These are phyloP conservation scores for Oryza meridionalis DNA, from an alignment of 176 grass and related monocot species.

Conservation along the genomic window DNA sequence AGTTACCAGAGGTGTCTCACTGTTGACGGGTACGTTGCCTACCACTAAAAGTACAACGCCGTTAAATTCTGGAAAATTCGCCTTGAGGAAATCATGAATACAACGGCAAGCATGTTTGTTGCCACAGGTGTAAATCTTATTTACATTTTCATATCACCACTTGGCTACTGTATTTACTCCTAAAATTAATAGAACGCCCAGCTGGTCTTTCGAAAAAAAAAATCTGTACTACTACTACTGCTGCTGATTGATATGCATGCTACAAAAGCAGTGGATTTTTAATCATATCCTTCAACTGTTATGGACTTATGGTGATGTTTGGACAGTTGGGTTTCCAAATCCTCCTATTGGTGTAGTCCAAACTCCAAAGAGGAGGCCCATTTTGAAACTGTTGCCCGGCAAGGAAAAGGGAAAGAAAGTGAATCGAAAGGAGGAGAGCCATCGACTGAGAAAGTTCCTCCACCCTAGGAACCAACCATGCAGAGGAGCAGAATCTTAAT, in stretches of 20 bases:
- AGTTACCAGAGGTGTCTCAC: too few relatives aligned
- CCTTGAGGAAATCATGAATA: too few relatives aligned
- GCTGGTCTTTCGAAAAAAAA: too few relatives aligned
- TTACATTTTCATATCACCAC: too few relatives aligned
- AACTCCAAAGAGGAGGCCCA: background rate
- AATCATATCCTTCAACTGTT: background rate
- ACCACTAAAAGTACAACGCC: too few relatives aligned
- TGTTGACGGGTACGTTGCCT: too few relatives aligned
- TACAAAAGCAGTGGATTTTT: background rate
- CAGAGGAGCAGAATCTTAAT: conserved; percentile 4
- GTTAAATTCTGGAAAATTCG: too few relatives aligned
- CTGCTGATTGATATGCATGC: background rate
- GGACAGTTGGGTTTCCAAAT: background rate
- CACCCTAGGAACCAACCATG: conserved; percentile 44
- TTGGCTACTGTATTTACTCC: too few relatives aligned
- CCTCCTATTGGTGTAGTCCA: background rate
- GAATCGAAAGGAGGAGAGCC: background rate
- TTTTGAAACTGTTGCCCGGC: background rate
- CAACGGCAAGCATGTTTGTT: too few relatives aligned
- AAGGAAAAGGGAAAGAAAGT: background rate
- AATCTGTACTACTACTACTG: too few relatives aligned
- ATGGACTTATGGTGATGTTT: background rate
- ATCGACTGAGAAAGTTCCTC: conserved; percentile 23
- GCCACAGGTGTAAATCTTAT: too few relatives aligned
- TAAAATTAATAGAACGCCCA: too few relatives aligned